These are phyloP conservation scores for Sporisorium iseilematis-ciliati DNA, from an alignment of 1,284 basidiomycete species.

Conservation along the genomic window DNA sequence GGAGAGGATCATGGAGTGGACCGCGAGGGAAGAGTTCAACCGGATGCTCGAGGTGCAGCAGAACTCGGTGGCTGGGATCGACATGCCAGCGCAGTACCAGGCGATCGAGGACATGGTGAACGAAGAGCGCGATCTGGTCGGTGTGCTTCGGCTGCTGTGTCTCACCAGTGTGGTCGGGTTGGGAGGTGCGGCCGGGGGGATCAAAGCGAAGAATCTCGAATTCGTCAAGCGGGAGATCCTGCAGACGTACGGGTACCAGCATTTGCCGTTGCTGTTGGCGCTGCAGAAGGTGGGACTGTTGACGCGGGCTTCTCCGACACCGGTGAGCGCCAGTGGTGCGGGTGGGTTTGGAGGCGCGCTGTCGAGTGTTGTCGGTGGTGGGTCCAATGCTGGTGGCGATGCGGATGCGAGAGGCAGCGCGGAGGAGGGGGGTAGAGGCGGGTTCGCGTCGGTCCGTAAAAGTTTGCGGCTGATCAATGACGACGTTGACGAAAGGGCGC, in stretches of 20 bases:
- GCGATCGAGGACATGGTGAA: slow-evolving; percentile 64
- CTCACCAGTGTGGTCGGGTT: slow-evolving; percentile 80
- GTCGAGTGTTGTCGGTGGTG: slow-evolving; percentile 45
- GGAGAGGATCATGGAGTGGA: slow-evolving; percentile 87
- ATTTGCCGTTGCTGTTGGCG: slow-evolving; percentile 85
- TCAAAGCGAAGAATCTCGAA: slow-evolving; percentile 88
- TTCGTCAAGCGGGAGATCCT: slow-evolving; percentile 90
- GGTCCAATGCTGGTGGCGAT: slow-evolving; percentile 2
- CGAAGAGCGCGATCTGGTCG: slow-evolving; percentile 49
- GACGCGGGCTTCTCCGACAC: slow-evolving; percentile 16
- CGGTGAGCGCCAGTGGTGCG: slow-evolving; percentile 4
- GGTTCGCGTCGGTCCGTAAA: slow-evolving; percentile 82
- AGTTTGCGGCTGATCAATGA: slow-evolving; percentile 91
- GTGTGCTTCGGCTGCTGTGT: slow-evolving; percentile 80
- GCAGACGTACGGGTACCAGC: slow-evolving; percentile 93
- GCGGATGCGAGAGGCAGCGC: slow-evolving; percentile 18
- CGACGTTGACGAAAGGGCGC: slow-evolving; percentile 78
- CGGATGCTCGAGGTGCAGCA: slow-evolving; percentile 94
- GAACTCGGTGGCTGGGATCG: slow-evolving; percentile 81
- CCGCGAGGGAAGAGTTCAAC: slow-evolving; percentile 84
- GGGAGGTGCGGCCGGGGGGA: slow-evolving; percentile 75
- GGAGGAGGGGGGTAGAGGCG: slow-evolving; percentile 65
- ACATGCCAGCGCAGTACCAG: slow-evolving; percentile 52
- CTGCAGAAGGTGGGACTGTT: slow-evolving; percentile 80
- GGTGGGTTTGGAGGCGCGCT: slow-evolving; percentile 29